A percentile compares a stretch with the other conserved stretches of the same genome.
These are phyloP conservation scores for Cercophora samala DNA, from an alignment of 495 filamentous ascomycete species.

Conservation along the genomic window DNA sequence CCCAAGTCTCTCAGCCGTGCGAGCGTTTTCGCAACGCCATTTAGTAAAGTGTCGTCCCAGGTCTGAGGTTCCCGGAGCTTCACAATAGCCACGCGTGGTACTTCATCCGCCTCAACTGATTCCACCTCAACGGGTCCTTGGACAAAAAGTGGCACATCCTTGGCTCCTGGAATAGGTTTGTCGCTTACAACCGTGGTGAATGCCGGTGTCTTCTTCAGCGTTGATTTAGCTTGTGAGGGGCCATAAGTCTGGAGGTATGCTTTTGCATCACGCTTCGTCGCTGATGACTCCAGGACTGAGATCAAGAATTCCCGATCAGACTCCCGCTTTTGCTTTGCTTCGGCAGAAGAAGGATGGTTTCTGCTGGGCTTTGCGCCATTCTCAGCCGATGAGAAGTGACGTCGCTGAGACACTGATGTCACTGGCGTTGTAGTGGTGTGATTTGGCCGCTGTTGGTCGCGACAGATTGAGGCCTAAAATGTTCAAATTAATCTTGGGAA, in stretches of 20 bases:
- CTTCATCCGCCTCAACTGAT: slow-evolving; percentile 33
- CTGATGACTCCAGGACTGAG: slow-evolving; percentile 75
- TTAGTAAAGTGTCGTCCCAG: slow-evolving; percentile 62
- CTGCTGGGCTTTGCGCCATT: slow-evolving; percentile 16
- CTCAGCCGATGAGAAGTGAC: slow-evolving; percentile 20
- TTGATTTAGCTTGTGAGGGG: slow-evolving; percentile 24
- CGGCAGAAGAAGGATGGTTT: slow-evolving; percentile 37
- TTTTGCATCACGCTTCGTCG: slow-evolving; percentile 87
- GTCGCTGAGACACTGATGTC: slow-evolving; percentile 4
- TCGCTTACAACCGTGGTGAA: slow-evolving; percentile 30
- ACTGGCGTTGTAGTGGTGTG: not conserved
- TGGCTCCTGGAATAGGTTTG: slow-evolving; percentile 36
- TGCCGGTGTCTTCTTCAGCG: slow-evolving; percentile 15
- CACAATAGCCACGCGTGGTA: slow-evolving; percentile 78
- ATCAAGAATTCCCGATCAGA: slow-evolving; percentile 66
- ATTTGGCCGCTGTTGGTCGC: not conserved
- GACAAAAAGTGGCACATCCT: slow-evolving; percentile 36
- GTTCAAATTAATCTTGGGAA: not conserved
- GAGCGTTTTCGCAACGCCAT: slow-evolving; percentile 78
- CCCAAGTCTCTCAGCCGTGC: slow-evolving; percentile 79
- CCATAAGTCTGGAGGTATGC: slow-evolving; percentile 80
- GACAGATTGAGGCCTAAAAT: not conserved
- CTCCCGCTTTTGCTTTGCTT: slow-evolving; percentile 44
- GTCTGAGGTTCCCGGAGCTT: slow-evolving; percentile 72
- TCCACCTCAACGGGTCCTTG: slow-evolving; percentile 29